Conservation (phyloP, 805 yeast species). For the Metschnikowia amazonensis region DNA sequence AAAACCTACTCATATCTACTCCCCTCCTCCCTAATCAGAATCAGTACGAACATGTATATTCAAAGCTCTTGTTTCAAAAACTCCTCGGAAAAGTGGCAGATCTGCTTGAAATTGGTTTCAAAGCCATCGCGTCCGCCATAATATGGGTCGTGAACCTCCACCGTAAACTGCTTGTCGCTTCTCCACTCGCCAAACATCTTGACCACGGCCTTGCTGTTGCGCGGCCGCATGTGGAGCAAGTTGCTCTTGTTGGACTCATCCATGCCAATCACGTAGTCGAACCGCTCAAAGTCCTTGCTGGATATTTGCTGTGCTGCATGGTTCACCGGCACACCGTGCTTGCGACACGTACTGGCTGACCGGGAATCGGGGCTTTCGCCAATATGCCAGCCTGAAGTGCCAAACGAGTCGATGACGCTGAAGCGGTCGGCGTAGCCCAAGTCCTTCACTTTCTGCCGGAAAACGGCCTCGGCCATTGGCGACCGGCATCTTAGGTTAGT, state of each 20-base stretch:
- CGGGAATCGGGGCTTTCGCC: conserved; percentile 83
- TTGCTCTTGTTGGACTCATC: conserved; percentile 57
- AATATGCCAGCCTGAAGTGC: conserved; percentile 79
- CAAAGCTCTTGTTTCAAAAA: conserved; percentile 55
- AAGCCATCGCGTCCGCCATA: conserved; percentile 86
- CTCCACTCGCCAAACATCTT: conserved; percentile 80
- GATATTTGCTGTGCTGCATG: conserved; percentile 73
- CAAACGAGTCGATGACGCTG: conserved; percentile 73
- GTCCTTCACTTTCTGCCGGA: conserved; percentile 57
- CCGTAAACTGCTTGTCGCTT: conserved; percentile 44
- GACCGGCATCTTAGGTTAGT: conserved; percentile 69
- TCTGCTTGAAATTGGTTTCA: conserved; percentile 72
- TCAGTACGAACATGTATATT: too few species aligned
- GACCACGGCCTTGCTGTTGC: conserved; percentile 46
- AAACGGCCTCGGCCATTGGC: conserved; percentile 97
- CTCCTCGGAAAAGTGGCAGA: conserved; percentile 68
- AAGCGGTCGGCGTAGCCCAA: conserved; percentile 45
- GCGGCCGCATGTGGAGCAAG: conserved; percentile 51
- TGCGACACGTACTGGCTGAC: conserved; percentile 61
- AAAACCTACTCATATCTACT: too few species aligned
- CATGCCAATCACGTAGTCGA: conserved; percentile 71
- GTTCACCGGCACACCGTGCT: conserved; percentile 67
- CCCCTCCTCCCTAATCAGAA: too few species aligned
- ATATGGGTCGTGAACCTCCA: conserved; percentile 83
- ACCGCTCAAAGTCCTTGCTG: conserved; percentile 47